Percentiles rank a stretch among this genome's conserved stretches.
phyloP scores from a whole-genome alignment of 164 flowering plant species.

The Kalanchoe fedtschenkoi region DNA sequence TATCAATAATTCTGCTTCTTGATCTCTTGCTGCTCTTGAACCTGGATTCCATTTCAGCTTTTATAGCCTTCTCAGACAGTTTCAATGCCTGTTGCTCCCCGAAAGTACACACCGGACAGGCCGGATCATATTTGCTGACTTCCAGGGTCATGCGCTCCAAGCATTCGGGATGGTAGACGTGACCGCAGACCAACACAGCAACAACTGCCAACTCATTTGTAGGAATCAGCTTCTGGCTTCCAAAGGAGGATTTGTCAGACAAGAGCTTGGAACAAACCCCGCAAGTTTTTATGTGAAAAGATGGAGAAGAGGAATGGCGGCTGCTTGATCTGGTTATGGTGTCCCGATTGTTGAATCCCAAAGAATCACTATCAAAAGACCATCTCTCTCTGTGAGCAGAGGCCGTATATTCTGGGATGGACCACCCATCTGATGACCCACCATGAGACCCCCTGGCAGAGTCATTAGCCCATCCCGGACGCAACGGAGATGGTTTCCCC shows the following conservation, averaged over 20 bases:
- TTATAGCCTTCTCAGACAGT: conserved; percentile 46
- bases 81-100: conserved; percentile 58
- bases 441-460: conserved; percentile 48
- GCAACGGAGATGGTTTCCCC: conserved; percentile 34
- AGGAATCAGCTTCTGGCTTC: conserved; percentile 30
- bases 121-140: conserved; percentile 58
- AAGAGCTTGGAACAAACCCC: conserved; percentile 71
- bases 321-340: conserved; percentile 45
- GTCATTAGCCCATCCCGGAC: conserved; percentile 46
- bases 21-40: conserved; percentile 37
- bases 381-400: conserved; percentile 62
- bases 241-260: conserved; percentile 51
- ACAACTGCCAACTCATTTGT: conserved; percentile 51
- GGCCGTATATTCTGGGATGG: conserved; percentile 68
- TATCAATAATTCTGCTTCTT: conserved; percentile 49
- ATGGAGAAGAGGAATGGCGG: conserved; percentile 30
- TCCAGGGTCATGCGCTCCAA: conserved; percentile 74
- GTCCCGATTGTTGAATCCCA: conserved; percentile 30
- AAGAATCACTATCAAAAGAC: conserved; percentile 74
- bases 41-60: conserved; percentile 53
- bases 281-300: conserved; percentile 56
- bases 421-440: conserved; percentile 83
- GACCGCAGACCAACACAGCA: conserved; percentile 77
- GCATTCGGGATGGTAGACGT: conserved; percentile 87
- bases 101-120: conserved; percentile 71